Evolutionary conservation across 768 basidiomycete species (phyloP).

Genomic region (Strobilomyces echinocephalus): DNA sequence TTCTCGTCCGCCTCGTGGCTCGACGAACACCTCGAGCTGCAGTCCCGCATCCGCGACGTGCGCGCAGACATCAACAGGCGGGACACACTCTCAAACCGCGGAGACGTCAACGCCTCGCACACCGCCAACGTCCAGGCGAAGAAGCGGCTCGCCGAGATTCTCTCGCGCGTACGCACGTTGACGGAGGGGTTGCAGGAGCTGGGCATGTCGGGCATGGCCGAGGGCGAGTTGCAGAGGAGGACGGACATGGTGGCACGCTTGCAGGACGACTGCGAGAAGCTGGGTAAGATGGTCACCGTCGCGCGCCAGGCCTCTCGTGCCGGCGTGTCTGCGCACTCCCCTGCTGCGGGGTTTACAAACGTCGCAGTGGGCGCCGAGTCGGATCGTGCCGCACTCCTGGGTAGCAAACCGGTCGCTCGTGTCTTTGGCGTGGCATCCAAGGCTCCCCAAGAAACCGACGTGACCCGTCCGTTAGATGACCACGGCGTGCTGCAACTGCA

Average conservation of each 20-base stretch:
- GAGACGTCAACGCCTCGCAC: constrained; percentile 71
- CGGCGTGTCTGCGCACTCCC: constrained; percentile 24
- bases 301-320: constrained; percentile 51
- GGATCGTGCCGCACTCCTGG: constrained; percentile 65
- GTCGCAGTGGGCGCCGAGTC: constrained; percentile 41
- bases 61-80: constrained; percentile 85
- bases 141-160: constrained; percentile 70
- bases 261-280: constrained; percentile 87
- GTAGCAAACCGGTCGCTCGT: constrained; percentile 52
- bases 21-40: constrained; percentile 79
- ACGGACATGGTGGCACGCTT: constrained; percentile 85
- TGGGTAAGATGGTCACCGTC: constrained; percentile 80
- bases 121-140: constrained; percentile 81
- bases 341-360: constrained; percentile 26
- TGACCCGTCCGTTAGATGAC: constrained; percentile 85
- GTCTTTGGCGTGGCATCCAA: constrained; percentile 67
- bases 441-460: constrained; percentile 71
- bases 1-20: constrained; percentile 84
- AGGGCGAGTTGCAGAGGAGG: constrained; percentile 88
- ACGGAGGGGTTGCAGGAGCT: constrained; percentile 64
- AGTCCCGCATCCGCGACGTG: constrained; percentile 70
- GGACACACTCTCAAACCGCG: constrained; percentile 73
- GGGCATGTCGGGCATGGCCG: constrained; percentile 67
- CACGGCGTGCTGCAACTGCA: constrained; percentile 77
- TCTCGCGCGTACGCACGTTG: constrained; percentile 69